phyloP scores from a whole-genome alignment of 257 asterid genomes.

The Plantago elongata region DNA sequence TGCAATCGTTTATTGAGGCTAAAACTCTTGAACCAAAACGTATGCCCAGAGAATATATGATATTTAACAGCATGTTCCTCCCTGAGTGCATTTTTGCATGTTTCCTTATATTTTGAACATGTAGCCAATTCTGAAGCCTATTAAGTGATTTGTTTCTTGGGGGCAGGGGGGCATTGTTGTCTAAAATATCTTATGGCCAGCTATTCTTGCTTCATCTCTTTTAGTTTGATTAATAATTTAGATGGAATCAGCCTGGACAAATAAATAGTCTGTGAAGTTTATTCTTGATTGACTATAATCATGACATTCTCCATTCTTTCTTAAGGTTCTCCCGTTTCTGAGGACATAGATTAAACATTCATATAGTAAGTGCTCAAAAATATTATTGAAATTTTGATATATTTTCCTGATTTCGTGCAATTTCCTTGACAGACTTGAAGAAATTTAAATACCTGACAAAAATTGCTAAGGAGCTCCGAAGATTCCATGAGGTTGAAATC shows the following conservation, averaged over 20 bases:
- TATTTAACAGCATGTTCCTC: neutral
- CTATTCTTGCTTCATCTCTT: neutral
- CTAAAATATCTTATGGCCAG: neutral
- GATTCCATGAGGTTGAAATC: constrained; percentile 81
- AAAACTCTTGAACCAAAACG: constrained; percentile 82
- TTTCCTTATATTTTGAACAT: constrained; percentile 1
- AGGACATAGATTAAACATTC: neutral
- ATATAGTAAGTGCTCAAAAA: neutral
- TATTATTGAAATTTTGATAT: neutral
- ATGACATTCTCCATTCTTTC: neutral
- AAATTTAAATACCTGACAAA: constrained; percentile 68
- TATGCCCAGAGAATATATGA: constrained; percentile 27
- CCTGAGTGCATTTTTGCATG: constrained; percentile 3
- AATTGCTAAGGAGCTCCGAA: constrained; percentile 78
- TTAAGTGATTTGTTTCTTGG: constrained; percentile 6
- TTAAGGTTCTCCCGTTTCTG: neutral
- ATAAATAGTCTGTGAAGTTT: too few species aligned
- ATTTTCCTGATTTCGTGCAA: constrained; percentile 11
- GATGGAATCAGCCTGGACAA: neutral
- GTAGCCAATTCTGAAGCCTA: constrained; percentile 15
- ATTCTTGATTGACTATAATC: neutral
- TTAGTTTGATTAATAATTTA: neutral
- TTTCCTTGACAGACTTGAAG: constrained; percentile 63
- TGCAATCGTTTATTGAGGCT: constrained; percentile 89
- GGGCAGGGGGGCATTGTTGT: constrained; percentile 1